phyloP scores from a whole-genome alignment of 225 moss, liverwort and hornwort species.

The Bryoerythrophyllum caledonicum region DNA sequence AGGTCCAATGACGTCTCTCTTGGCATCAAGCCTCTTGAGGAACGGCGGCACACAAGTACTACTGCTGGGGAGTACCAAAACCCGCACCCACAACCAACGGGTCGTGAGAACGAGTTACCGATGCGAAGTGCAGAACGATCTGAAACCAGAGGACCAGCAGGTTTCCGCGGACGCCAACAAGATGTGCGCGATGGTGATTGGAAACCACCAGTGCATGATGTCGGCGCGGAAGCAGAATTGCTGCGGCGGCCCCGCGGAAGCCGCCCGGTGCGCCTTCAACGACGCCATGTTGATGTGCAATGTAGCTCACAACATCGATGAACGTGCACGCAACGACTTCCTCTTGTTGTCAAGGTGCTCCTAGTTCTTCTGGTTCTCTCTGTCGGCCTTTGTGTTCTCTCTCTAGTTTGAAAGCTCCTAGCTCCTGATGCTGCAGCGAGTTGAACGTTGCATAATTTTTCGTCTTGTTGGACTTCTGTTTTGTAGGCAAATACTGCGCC shows the following conservation, averaged over 20 bases:
- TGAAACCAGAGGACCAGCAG: slow-evolving; percentile 2
- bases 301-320: slow-evolving; percentile 75
- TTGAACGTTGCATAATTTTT: too few relatives aligned
- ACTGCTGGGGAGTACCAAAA: not conserved
- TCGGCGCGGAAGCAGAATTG: too few relatives aligned
- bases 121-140: slow-evolving; percentile 36
- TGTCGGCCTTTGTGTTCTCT: too few relatives aligned
- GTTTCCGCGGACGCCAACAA: slow-evolving; percentile 4
- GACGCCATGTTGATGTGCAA: slow-evolving; percentile 69
- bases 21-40: slow-evolving; percentile 27
- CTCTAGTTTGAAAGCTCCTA: too few relatives aligned
- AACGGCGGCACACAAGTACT: slow-evolving; percentile 21
- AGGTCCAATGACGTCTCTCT: slow-evolving; percentile 27
- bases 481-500: slow-evolving; percentile 66
- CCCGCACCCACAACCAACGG: too few relatives aligned
- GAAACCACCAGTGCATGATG: slow-evolving; percentile 13
- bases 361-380: not conserved
- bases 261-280: slow-evolving; percentile 55
- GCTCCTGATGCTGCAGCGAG: not conserved
- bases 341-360: slow-evolving; percentile 65
- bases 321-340: slow-evolving; percentile 80
- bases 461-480: slow-evolving; percentile 5
- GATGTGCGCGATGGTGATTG: slow-evolving; percentile 12
- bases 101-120: slow-evolving; percentile 26
- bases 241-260: slow-evolving; percentile 68